These are phyloP conservation scores for Centrapalus pauciflorus DNA, from an alignment of 129 eudicot genomes.

Conservation along the genomic window DNA sequence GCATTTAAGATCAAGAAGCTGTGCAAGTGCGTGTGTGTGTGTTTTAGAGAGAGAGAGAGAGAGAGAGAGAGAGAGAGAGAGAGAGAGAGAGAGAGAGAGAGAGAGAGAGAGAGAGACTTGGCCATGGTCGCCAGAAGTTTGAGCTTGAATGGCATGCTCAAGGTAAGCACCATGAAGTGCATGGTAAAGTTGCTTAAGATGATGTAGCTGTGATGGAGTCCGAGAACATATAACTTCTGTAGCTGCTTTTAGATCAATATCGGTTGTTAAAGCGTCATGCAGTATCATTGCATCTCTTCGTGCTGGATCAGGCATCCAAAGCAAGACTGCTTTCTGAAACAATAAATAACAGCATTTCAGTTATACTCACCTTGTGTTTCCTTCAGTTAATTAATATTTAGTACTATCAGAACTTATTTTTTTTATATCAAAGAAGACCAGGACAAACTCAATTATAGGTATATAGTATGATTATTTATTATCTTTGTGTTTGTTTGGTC, in stretches of 20 bases:
- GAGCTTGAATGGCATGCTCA: constrained; percentile 74
- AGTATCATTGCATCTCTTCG: constrained; percentile 65
- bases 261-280: constrained; percentile 37
- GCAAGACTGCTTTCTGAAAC: constrained; percentile 64
- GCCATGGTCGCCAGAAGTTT: constrained; percentile 63
- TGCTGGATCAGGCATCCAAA: constrained; percentile 86
- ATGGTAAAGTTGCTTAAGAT: constrained; percentile 59
- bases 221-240: constrained; percentile 86
- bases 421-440: background rate
- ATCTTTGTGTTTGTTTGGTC: background rate
- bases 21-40: too few species aligned
- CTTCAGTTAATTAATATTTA: background rate
- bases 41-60: too few species aligned
- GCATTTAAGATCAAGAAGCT: background rate
- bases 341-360: background rate
- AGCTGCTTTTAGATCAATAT: constrained; percentile 55
- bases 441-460: background rate
- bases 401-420: background rate
- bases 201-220: constrained; percentile 65
- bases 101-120: constrained; percentile 38
- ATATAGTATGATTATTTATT: background rate
- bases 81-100: background rate
- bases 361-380: background rate
- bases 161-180: constrained; percentile 49
- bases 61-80: background rate